Evolutionary conservation across 139 green algal species (phyloP).

Genomic region (Coelastrella sp.): DNA sequence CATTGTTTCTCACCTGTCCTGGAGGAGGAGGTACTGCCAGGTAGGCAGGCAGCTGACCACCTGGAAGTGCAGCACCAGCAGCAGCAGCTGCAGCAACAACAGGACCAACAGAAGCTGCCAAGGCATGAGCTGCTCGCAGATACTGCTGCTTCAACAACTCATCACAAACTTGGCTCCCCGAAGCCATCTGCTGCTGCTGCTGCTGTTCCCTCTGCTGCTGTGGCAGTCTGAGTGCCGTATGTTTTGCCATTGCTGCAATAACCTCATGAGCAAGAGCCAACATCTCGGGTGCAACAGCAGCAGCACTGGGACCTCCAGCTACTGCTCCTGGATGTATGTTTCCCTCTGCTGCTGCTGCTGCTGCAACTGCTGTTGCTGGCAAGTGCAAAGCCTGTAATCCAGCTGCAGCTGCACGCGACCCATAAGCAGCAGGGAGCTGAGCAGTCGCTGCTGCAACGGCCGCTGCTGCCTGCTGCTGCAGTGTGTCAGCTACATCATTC

Average conservation of each 20-base stretch:
- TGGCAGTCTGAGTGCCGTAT: neutral
- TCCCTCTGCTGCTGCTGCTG: neutral
- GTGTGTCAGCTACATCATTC: neutral
- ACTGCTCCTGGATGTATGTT: neutral
- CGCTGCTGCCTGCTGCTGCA: neutral
- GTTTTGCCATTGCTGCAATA: neutral
- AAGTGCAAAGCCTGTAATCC: neutral
- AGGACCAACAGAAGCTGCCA: neutral
- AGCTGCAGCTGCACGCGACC: neutral
- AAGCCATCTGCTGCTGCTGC: constrained; percentile 8
- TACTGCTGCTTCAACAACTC: constrained; percentile 12
- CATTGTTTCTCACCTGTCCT: neutral
- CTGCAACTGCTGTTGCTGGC: neutral
- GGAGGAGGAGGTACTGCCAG: neutral
- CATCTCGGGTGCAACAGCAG: neutral
- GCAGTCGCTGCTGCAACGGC: neutral
- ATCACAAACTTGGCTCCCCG: neutral
- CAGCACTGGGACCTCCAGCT: constrained; percentile 10
- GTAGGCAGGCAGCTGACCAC: neutral
- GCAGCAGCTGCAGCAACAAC: constrained; percentile 3
- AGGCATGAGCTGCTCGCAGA: neutral
- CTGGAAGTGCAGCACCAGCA: constrained; percentile 7
- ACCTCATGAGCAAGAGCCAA: neutral
- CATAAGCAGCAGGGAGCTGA: neutral
- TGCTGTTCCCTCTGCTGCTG: neutral